Evolutionary conservation across 2,329 filamentous ascomycete species (phyloP).

Genomic region (Keithomyces neogunnii): DNA sequence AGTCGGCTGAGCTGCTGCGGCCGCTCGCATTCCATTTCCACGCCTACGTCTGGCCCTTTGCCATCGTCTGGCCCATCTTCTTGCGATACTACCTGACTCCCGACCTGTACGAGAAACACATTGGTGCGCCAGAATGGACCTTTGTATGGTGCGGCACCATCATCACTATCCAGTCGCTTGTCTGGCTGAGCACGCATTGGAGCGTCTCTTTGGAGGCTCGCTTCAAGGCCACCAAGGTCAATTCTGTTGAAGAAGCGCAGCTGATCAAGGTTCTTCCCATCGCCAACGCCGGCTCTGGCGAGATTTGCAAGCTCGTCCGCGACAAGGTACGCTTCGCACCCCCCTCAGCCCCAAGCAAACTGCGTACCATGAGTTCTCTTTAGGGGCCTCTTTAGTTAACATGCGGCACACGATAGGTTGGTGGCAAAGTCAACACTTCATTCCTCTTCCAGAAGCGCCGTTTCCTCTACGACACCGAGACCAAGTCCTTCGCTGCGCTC

Average conservation of each 20-base stretch:
- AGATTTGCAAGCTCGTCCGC: constrained; percentile 74
- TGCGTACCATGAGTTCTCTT: background rate
- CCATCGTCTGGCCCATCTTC: constrained; percentile 86
- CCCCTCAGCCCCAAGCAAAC: background rate
- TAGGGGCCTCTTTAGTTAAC: background rate
- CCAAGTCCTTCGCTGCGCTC: constrained; percentile 71
- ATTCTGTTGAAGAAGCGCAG: constrained; percentile 62
- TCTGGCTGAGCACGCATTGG: constrained; percentile 97
- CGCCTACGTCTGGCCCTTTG: constrained; percentile 88
- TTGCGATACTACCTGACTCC: constrained; percentile 77
- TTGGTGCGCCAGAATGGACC: constrained; percentile 94
- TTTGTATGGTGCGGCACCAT: constrained; percentile 90
- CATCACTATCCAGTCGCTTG: constrained; percentile 74
- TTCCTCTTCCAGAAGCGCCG: constrained; percentile 98
- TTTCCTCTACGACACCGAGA: constrained; percentile 72
- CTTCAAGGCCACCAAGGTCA: constrained; percentile 70
- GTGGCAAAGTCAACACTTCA: constrained; percentile 67
- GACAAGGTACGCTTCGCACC: constrained; percentile 48
- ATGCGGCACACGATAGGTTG: constrained; percentile 37
- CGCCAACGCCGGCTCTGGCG: constrained; percentile 79
- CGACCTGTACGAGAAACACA: constrained; percentile 82
- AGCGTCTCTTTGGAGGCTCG: constrained; percentile 76
- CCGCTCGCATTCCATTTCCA: constrained; percentile 75
- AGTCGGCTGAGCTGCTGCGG: constrained; percentile 78
- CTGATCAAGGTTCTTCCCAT: constrained; percentile 90